Conservation (phyloP, 306 rosid species). For the Gastrolobium villosum region DNA sequence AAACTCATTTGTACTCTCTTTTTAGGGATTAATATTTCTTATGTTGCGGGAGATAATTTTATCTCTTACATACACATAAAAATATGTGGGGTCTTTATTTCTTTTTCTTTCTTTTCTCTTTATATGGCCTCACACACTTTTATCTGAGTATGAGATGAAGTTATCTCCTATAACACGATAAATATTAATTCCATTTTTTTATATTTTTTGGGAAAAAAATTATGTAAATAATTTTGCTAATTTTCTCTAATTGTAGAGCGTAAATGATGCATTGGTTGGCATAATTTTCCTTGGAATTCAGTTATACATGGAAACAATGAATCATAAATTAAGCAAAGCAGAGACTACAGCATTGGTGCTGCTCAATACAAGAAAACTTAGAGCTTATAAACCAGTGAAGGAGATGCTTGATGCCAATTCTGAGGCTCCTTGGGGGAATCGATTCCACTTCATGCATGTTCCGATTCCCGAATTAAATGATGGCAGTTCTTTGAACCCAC, state of each 20-base stretch:
- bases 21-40: no score
- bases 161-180: no score
- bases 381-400: constrained; percentile 46
- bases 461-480: constrained; percentile 46
- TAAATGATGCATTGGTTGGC: constrained; percentile 57
- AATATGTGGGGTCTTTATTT: no score
- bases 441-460: constrained; percentile 48
- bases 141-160: no score
- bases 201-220: no score
- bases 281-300: constrained; percentile 51
- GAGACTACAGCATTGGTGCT: constrained; percentile 54
- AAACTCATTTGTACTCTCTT: no score
- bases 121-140: no score
- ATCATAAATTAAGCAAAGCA: constrained; percentile 40
- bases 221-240: not conserved
- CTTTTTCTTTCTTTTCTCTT: no score
- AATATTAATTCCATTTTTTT: no score
- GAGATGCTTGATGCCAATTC: constrained; percentile 50
- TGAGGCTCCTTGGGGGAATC: constrained; percentile 61
- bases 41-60: no score
- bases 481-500: constrained; percentile 47
- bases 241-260: constrained; percentile 40
- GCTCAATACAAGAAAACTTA: constrained; percentile 55
- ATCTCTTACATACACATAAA: no score
- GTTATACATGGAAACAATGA: constrained; percentile 53